Percentiles rank a stretch among this genome's conserved stretches.
Conservation (phyloP, 768 basidiomycete species). For the Arthromyces matolae region DNA sequence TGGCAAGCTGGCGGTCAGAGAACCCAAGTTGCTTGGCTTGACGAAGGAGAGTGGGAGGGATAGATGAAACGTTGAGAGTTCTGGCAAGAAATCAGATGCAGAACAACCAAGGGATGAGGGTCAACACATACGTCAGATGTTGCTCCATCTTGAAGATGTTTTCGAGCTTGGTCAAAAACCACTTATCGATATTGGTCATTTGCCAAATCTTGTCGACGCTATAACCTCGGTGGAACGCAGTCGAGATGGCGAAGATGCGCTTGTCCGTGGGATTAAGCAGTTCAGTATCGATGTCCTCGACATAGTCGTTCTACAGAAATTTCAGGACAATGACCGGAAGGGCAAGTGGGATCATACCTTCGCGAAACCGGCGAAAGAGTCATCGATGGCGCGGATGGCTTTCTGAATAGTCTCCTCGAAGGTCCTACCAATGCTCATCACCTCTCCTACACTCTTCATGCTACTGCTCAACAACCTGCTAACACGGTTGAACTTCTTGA, state of each 20-base stretch:
- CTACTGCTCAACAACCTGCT: conserved; percentile 87
- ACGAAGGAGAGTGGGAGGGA: conserved; percentile 60
- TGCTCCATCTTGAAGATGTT: conserved; percentile 82
- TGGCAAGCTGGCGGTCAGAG: conserved; percentile 88
- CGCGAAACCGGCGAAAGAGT: conserved; percentile 89
- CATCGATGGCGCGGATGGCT: conserved; percentile 95
- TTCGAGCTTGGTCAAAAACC: conserved; percentile 91
- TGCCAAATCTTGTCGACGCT: conserved; percentile 95
- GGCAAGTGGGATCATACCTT: conserved; percentile 42
- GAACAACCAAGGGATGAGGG: background rate
- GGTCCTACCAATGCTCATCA: conserved; percentile 97
- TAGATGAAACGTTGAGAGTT: conserved; percentile 57
- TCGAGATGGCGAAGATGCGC: conserved; percentile 93
- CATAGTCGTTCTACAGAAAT: conserved; percentile 66
- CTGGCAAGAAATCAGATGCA: conserved; percentile 36
- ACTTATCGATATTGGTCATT: conserved; percentile 98
- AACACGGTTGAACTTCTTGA: conserved; percentile 96
- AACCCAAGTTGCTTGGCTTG: conserved; percentile 94
- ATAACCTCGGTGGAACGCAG: conserved; percentile 90
- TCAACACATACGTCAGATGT: conserved; percentile 56
- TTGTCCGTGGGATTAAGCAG: conserved; percentile 94
- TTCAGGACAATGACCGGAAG: conserved; percentile 1
- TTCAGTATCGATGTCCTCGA: conserved; percentile 91
- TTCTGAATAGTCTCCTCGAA: conserved; percentile 99
- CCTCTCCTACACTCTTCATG: conserved; percentile 99